Base-by-base conservation (phyloP, 352 stramenopile genomes). In the Phytophthora capsici region DNA sequence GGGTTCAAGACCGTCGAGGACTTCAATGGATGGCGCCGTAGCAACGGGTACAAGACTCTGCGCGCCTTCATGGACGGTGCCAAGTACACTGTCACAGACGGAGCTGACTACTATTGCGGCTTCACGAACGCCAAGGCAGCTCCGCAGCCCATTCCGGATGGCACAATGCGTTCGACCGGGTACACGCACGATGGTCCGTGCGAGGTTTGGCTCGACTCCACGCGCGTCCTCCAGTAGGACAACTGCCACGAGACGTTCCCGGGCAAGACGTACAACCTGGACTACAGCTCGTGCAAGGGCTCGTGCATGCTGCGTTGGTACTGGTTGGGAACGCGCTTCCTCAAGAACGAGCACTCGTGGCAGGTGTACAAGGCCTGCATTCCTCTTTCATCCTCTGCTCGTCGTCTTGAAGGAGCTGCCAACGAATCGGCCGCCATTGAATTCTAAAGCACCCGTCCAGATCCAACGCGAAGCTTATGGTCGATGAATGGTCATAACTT, bases 351-450 rank as follows among this genome's bases (percentile, higher is more conserved):
- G n/a, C 80, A 77, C 57, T 83, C 75, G 46, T 83, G 75, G 75
- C 75, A 83, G 52, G 55, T 83, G 25, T 83, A 83, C 71, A 83
- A 83, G 72, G 72, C 74, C 23, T 83, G 75, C 23, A 55, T 80
- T 13, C 75, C 71, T 26, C 66, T 78, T 14, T 67, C 69, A 16
- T 28, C 58, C 0, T 77, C 69, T 17, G 58, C 64, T 36, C 60
- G 69, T 8, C 41, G 58, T 3, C 54, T 71, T 7, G 57, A 70
- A n/a, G 46, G 52, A 20, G 57, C 68, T 3, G 54, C 63, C 22
- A 78, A 78, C 51, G 57, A 69, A 32, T 76, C 68, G 6, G 57
- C 44, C 1, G 52, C 26, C 6, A 38, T 73, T 8, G 68, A 76
- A 13, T 48, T 65, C 8, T 69, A 56, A 34, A 73, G 32, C 30